A percentile compares a stretch with the other conserved stretches of the same genome.
Conservation (phyloP, 192 early-diverging fungal species). For the Podila horticola region DNA sequence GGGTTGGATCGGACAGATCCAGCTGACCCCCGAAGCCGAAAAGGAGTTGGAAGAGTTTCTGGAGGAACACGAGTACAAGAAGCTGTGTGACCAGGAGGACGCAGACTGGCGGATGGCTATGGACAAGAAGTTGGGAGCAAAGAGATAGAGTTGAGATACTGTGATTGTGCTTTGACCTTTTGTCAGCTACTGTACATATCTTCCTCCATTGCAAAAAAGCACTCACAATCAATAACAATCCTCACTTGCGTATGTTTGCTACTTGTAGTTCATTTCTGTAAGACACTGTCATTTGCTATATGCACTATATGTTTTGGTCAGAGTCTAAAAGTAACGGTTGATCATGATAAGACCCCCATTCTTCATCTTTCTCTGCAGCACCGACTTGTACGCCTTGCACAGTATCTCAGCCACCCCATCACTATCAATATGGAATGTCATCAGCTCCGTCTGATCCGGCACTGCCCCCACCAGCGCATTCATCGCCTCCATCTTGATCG, state of each 20-base stretch:
- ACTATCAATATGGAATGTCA: not conserved
- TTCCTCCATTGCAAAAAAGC: no score
- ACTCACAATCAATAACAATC: no score
- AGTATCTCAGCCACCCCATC: not conserved
- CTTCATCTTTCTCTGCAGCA: not conserved
- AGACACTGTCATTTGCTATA: no score
- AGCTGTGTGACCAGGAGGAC: not conserved
- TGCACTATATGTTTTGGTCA: no score
- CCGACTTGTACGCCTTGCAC: not conserved
- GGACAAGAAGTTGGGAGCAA: not conserved
- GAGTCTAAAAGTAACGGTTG: not conserved
- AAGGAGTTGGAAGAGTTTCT: not conserved
- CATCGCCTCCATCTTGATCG: slow-evolving; percentile 26
- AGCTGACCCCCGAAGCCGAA: not conserved
- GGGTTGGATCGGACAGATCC: not conserved
- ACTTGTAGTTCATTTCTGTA: no score
- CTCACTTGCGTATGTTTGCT: no score
- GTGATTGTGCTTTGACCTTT: no score
- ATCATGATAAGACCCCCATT: not conserved
- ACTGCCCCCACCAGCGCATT: slow-evolving; percentile 21
- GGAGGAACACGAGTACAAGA: not conserved
- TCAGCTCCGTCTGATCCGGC: not conserved
- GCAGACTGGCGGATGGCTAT: not conserved
- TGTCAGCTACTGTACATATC: no score
- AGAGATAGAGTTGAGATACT: no score